Conservation (phyloP, 208 protist genomes). For the Balamuthia mandrillaris region DNA sequence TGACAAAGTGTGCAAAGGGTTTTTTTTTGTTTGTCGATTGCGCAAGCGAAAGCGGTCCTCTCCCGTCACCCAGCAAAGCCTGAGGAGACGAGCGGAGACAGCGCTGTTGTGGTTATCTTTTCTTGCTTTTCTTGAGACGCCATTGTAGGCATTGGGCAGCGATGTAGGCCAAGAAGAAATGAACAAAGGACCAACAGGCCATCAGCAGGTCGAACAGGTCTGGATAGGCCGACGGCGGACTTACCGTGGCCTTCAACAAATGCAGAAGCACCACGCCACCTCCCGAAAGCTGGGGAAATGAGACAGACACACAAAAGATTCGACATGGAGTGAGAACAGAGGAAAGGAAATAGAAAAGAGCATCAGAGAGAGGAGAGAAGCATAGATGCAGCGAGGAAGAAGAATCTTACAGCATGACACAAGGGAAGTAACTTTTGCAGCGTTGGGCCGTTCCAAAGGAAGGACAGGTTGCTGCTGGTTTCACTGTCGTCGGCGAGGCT, state of each 20-base stretch:
- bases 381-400: not conserved
- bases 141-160: not conserved
- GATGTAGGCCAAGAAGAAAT: slow-evolving; percentile 17
- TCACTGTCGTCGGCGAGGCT: not conserved
- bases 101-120: no score
- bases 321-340: not conserved
- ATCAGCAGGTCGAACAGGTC: slow-evolving; percentile 55
- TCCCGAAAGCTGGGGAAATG: not conserved
- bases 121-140: not conserved
- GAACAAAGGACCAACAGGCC: slow-evolving; percentile 42
- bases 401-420: not conserved
- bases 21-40: no score
- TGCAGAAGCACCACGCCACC: slow-evolving; percentile 42
- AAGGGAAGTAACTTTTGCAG: not conserved
- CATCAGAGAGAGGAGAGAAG: not conserved
- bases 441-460: not conserved
- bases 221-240: slow-evolving; percentile 51
- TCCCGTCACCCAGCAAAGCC: no score
- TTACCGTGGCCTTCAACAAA: not conserved
- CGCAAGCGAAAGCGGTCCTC: no score
- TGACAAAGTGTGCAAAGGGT: no score
- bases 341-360: not conserved
- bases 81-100: no score
- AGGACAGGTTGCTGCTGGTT: not conserved
- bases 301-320: no score